Base-by-base conservation (phyloP, 1,284 basidiomycete species). In the Tylopilus sp. region DNA sequence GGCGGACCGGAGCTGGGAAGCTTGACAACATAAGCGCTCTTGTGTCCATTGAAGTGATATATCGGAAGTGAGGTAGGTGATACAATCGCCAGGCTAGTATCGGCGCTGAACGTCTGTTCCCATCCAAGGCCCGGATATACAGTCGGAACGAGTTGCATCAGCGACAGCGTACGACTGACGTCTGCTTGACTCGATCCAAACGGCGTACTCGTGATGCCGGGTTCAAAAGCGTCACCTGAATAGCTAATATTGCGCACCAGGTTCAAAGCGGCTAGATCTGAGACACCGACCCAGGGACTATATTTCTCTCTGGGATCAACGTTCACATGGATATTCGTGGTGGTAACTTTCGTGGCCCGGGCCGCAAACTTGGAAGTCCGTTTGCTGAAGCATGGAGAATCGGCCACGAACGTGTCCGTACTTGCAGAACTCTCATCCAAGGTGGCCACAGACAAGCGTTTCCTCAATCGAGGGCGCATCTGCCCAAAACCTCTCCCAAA, bases 341-440 rank as follows among this genome's bases (percentile, higher is more conserved):
- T 9, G 7, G 57, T 54, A 22, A 47, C 47, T 36, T 49, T 39
- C 41, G 55, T 51, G 32, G 67, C 36, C 36, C 66, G 57, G 38
- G 54, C 41, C 0, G 72, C 68, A 33, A 58, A 29, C 32, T 72
- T 63, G 26, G 55, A 63, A 8, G 47, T 19, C 18, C 47, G 62
- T 54, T 71, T 74, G 56, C 49, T 29, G 47, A 26, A 60, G 54
- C 70, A 74, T 4, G 72, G 72, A 39, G 72, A 74, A 55, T 74
- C 68, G 22, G 65, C 61, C 26, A 76, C 74, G 26, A 73, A 76
- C 6, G 72, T 73, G 39, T 74, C 74, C 10, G 66, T 71, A 36
- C 64, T 74, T 18, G 70, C 57, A 16, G 72, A 59, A 41, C 53
- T 65, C 12, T 76, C 57, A 15, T 53, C 59, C 26, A 63, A 51